phyloP scores from a whole-genome alignment of 2,329 filamentous ascomycete species.

The Emergomyces orientalis region DNA sequence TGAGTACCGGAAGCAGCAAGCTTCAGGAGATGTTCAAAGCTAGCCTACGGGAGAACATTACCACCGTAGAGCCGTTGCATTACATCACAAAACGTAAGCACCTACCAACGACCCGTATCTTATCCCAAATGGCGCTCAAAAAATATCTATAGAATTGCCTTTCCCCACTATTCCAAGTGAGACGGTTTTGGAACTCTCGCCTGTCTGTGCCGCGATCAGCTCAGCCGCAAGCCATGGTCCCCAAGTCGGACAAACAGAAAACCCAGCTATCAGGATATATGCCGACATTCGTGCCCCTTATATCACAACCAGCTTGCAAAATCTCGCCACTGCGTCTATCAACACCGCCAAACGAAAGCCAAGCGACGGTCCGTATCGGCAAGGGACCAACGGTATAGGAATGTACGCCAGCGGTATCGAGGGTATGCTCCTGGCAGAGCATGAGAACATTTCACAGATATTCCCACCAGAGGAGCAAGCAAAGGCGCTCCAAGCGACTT shows the following conservation, averaged over 20 bases:
- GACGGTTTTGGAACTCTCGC: slow-evolving; percentile 61
- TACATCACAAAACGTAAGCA: slow-evolving; percentile 75
- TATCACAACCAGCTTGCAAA: slow-evolving; percentile 69
- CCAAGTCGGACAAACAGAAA: slow-evolving; percentile 43
- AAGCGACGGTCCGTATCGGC: slow-evolving; percentile 71
- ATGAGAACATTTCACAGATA: slow-evolving; percentile 79
- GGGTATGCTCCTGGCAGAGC: slow-evolving; percentile 76
- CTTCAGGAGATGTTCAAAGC: slow-evolving; percentile 77
- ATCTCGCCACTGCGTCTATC: slow-evolving; percentile 76
- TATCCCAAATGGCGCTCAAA: slow-evolving; percentile 2
- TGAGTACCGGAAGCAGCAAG: slow-evolving; percentile 70
- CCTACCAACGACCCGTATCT: neutral
- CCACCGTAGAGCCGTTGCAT: slow-evolving; percentile 77
- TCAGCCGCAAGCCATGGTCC: slow-evolving; percentile 48
- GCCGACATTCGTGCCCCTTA: slow-evolving; percentile 80
- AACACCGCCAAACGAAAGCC: slow-evolving; percentile 68
- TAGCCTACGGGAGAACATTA: slow-evolving; percentile 66
- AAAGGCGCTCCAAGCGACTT: slow-evolving; percentile 67
- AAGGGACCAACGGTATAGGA: slow-evolving; percentile 83
- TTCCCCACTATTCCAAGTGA: slow-evolving; percentile 76
- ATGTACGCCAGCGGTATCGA: slow-evolving; percentile 84
- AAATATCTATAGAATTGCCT: slow-evolving; percentile 43
- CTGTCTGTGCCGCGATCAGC: slow-evolving; percentile 70
- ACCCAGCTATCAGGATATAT: slow-evolving; percentile 71
- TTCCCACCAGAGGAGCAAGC: slow-evolving; percentile 82